phyloP scores from a whole-genome alignment of 495 filamentous ascomycete genomes.

The Aspergillus sclerotiicarbonarius region DNA sequence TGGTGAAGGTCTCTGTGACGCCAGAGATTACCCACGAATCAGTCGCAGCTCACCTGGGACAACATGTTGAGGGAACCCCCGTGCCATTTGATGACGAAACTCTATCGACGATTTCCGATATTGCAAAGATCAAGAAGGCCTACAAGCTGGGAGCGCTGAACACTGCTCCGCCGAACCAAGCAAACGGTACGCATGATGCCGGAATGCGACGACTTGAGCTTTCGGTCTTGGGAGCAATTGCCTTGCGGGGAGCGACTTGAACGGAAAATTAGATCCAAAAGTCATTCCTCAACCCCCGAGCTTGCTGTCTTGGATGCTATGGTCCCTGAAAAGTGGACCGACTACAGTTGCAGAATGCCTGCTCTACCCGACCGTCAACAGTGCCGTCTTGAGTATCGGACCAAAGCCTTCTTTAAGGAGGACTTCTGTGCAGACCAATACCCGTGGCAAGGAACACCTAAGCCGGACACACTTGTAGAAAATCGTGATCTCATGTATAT shows the following conservation, averaged over 20 bases:
- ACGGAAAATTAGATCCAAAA: background rate
- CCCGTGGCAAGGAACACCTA: background rate
- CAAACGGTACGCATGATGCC: conserved; percentile 21
- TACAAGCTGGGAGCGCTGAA: conserved; percentile 70
- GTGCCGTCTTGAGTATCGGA: background rate
- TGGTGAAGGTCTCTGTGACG: conserved; percentile 65
- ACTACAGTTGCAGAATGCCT: background rate
- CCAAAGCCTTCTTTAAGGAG: background rate
- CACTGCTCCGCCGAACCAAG: conserved; percentile 28
- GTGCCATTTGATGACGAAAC: conserved; percentile 63
- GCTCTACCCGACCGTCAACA: background rate
- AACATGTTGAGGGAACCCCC: conserved; percentile 59
- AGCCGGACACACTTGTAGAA: background rate
- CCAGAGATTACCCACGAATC: conserved; percentile 49
- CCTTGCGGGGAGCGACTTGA: conserved; percentile 57
- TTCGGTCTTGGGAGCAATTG: conserved; percentile 67
- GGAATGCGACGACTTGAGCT: conserved; percentile 57
- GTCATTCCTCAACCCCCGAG: background rate
- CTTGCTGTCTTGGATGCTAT: background rate
- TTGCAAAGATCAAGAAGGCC: conserved; percentile 69
- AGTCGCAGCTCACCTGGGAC: conserved; percentile 60
- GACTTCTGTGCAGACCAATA: background rate
- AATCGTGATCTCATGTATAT: background rate
- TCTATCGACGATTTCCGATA: conserved; percentile 58
- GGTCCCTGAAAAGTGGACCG: background rate